Percentiles rank a stretch among this genome's conserved stretches.
Evolutionary conservation across 306 rosid genomes (phyloP).

Genomic region (Sesbania bispinosa): DNA sequence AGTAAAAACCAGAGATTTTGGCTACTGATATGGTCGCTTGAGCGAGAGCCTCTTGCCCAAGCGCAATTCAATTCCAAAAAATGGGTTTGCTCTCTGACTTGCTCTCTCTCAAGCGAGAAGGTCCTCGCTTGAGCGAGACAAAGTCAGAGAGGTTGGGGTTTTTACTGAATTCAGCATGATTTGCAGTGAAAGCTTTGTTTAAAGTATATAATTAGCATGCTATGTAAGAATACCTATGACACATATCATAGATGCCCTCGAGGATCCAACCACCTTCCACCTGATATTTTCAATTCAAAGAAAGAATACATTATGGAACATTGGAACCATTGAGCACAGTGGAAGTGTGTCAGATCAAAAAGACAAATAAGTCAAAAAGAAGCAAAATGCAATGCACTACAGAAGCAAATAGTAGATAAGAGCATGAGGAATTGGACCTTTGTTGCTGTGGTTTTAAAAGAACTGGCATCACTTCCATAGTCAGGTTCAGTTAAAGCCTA

Average conservation of each 20-base stretch:
- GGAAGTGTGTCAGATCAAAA: neutral
- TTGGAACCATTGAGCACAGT: neutral
- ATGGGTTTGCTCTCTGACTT: too few relatives aligned
- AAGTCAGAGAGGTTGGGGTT: too few relatives aligned
- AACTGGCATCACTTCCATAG: conserved; percentile 88
- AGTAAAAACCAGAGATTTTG: too few relatives aligned
- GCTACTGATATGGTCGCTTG: too few relatives aligned
- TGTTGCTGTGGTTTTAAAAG: conserved; percentile 66
- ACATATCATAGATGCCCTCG: conserved; percentile 91
- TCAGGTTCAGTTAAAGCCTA: conserved; percentile 91
- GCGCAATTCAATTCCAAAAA: too few relatives aligned
- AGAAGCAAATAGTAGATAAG: conserved; percentile 13
- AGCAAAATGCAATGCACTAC: neutral
- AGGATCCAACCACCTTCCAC: conserved; percentile 89
- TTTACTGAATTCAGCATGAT: too few relatives aligned
- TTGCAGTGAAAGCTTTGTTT: too few relatives aligned
- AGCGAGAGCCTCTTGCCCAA: too few relatives aligned
- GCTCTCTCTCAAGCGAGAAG: too few relatives aligned
- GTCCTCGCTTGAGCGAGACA: too few relatives aligned
- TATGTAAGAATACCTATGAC: conserved; percentile 68
- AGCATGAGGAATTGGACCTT: conserved; percentile 40
- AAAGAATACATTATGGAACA: conserved; percentile 20
- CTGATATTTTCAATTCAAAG: conserved; percentile 46
- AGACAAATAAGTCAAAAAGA: neutral
- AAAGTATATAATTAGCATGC: neutral